Conservation (phyloP, 2,329 filamentous ascomycete species). For the Akanthomyces muscarius region DNA sequence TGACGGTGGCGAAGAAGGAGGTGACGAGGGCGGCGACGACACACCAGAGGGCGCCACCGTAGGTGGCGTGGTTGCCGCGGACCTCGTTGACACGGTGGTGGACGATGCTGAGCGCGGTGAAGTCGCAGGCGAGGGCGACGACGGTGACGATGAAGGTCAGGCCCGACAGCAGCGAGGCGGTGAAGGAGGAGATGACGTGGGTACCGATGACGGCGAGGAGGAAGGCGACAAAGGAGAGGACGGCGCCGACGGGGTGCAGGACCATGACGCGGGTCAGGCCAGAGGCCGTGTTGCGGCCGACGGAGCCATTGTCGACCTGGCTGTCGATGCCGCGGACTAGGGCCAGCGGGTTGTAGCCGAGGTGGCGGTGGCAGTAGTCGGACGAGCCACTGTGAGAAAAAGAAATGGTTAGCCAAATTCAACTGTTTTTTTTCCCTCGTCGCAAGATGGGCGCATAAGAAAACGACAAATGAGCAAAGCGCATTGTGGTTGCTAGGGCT, state of each 20-base stretch:
- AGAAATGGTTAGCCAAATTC: conserved; percentile 1
- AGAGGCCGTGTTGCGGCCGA: conserved; percentile 41
- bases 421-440: too few relatives aligned
- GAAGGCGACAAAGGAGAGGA: conserved; percentile 51
- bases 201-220: conserved; percentile 43
- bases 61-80: conserved; percentile 42
- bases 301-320: conserved; percentile 37
- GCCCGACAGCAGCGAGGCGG: conserved; percentile 47
- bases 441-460: too few relatives aligned
- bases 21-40: conserved; percentile 52
- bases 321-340: conserved; percentile 38
- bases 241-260: conserved; percentile 58
- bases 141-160: conserved; percentile 47
- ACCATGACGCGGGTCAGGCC: conserved; percentile 56
- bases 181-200: conserved; percentile 46
- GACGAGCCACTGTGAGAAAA: conserved; percentile 32
- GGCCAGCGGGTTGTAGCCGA: conserved; percentile 54
- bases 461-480: too few relatives aligned
- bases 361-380: conserved; percentile 41
- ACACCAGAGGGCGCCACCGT: conserved; percentile 55
- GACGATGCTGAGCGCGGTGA: conserved; percentile 53
- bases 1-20: conserved; percentile 49
- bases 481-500: background rate
- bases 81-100: conserved; percentile 48
- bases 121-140: conserved; percentile 52